Evolutionary conservation across 1,284 basidiomycete species (phyloP), one percentile per base, ranked within the genome.

Genomic region (Tremellales sp.): DNA sequence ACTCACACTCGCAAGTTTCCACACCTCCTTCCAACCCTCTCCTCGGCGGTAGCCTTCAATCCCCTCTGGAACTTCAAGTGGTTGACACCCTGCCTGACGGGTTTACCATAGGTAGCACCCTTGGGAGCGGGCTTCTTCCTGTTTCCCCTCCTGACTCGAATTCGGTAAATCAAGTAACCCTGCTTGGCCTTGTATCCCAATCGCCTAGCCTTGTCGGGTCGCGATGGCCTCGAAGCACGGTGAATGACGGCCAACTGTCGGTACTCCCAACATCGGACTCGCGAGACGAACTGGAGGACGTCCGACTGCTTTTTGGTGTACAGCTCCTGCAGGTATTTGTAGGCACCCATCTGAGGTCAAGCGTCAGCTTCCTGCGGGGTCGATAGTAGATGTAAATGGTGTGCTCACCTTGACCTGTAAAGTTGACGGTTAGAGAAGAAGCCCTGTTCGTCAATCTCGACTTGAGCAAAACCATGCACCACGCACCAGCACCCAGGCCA

Each of bases 131-230:
- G 93, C 83, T 93, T 96, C 82, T 99, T 99, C 80, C 96, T 86
- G 84, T 97, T 97, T 76, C 96, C 96, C 62, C 94, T 85, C 71
- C 96, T 86, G 62, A 99, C 94, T 65, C 94, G 90, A 68, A 98
- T 81, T 66, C 96, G 91, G 82, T 98, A 98, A 79, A 99, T 79
- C 57, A 98, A 87, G 76, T 91, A 99, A 69, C 96, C 96, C 79
- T 99, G 96, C 84, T 98, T 98, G 75, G 96, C 90, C 80, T 97
- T 98, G 86, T 98, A 99, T 51, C 94, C 94, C 57, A 99, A 82
- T 65, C 93, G 88, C 76, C 94, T 89, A 61, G 94, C 94, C 83
- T 97, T 98, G 82, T 98, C 94, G 51, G 93, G 96, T 74, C 96
- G 89, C 49, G 94, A 97, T 51, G 94, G 94, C 57, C 94, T 89